Percentiles rank a stretch among this genome's conserved stretches.
These are phyloP conservation scores for Lentinula boryana DNA, from an alignment of 768 basidiomycete species.

Conservation along the genomic window DNA sequence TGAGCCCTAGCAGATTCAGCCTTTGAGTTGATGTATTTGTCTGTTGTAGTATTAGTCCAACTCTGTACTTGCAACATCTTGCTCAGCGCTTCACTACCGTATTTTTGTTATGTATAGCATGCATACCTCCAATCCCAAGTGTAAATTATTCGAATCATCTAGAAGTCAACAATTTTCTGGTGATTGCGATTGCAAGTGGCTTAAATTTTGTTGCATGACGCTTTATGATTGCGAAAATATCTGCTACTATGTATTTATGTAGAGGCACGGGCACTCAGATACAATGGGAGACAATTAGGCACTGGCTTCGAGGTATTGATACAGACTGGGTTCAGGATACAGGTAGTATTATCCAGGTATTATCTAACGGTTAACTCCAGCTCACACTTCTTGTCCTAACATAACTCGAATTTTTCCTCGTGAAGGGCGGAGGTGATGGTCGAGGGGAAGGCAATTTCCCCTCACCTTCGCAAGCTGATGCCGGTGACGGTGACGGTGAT, in stretches of 20 bases:
- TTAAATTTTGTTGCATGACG: too few species aligned
- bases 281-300: too few species aligned
- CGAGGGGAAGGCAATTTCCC: slow-evolving; percentile 10
- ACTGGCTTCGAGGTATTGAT: not conserved
- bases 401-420: slow-evolving; percentile 10
- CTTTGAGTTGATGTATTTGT: not conserved
- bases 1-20: slow-evolving; percentile 1
- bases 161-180: too few species aligned
- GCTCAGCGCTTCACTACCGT: not conserved
- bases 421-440: slow-evolving; percentile 10
- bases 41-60: not conserved
- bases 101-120: not conserved
- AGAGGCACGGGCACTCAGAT: too few species aligned
- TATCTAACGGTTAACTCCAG: not conserved
- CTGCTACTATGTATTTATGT: too few species aligned
- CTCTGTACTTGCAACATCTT: too few species aligned
- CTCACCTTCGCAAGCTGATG: not conserved
- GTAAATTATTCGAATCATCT: too few species aligned
- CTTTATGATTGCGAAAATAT: too few species aligned
- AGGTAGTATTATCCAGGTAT: not conserved
- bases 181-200: too few species aligned
- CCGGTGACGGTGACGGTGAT: not conserved
- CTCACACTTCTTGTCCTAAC: slow-evolving; percentile 11
- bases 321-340: not conserved
- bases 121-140: not conserved